Percentiles rank a stretch among this genome's conserved stretches.
Conservation (phyloP, 148 eudicot species). For the Tetragonia tetragonoides region DNA sequence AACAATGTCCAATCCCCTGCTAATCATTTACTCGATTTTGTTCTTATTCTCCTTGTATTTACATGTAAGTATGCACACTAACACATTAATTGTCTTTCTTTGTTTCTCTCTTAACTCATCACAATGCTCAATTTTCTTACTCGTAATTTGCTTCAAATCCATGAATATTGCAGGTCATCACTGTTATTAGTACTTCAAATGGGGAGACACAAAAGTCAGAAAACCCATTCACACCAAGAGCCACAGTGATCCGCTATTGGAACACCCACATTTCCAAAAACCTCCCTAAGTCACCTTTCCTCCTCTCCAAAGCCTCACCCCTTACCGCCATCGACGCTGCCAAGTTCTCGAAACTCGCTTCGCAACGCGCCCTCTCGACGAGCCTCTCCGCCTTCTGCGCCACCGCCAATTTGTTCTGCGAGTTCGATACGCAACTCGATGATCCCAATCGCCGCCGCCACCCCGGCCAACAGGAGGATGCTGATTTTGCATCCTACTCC, state of each 20-base stretch:
- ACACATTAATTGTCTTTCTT: not conserved
- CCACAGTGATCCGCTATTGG: conserved; percentile 79
- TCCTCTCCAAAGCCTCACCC: conserved; percentile 82
- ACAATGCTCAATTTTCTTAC: too few relatives aligned
- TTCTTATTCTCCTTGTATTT: conserved; percentile 21
- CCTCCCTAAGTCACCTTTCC: conserved; percentile 48
- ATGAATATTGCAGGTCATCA: conserved; percentile 41
- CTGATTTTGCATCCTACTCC: conserved; percentile 52
- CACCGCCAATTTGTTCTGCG: conserved; percentile 70
- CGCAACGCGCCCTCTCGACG: conserved; percentile 41
- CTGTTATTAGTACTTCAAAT: conserved; percentile 18
- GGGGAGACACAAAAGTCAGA: not conserved
- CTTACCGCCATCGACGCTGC: conserved; percentile 50
- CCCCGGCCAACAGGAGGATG: conserved; percentile 13
- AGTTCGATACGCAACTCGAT: conserved; percentile 23
- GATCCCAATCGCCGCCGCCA: not conserved
- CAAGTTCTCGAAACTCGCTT: conserved; percentile 47
- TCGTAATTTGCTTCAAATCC: not conserved
- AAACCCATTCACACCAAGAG: conserved; percentile 77
- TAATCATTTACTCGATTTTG: conserved; percentile 14
- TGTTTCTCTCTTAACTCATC: not conserved
- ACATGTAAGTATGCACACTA: conserved; percentile 22
- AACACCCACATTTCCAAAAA: conserved; percentile 56
- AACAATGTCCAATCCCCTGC: not conserved
- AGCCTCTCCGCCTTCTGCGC: conserved; percentile 64